Base-by-base conservation (phyloP, 768 basidiomycete species). In the Trametes meyenii region DNA sequence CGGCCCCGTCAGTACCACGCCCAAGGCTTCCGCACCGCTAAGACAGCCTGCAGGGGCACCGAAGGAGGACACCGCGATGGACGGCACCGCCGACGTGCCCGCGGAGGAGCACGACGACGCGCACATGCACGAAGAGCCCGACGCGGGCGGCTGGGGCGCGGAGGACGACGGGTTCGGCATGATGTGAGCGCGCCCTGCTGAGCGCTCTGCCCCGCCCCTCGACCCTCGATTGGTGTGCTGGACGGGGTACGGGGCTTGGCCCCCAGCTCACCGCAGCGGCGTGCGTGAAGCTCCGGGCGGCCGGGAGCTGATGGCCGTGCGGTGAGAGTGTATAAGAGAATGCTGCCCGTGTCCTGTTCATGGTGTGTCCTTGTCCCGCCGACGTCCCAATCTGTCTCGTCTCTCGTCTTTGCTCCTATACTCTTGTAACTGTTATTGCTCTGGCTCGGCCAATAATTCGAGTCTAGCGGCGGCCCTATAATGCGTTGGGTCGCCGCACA, bases 131-230 rank as follows among this genome's bases (percentile, higher is more conserved):
- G 88, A 88, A 61, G 88, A 86, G 69, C 69, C 82, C 6, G 78
- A 84, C 5, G 84, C 84, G 4, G 86, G 82, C 66, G 87, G 89
- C 23, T 90, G 89, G 89, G 89, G 88, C 38, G 84, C 79, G 43
- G 85, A 86, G 52, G 88, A 84, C 65, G 87, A 90, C 68, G 86
- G 84, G 46, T 90, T 91, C 87, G 88, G 89, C 42, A 85, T 90
- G 83, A 68, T 85, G 39, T 77, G 64, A 74, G 55, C 11, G 35
- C 36, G 10, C 50, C 23, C 46, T n/a, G n/a, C n/a, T n/a, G n/a
- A n/a, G n/a, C 24, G 39, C 39, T n/a, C 39, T n/a, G 39, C 39
- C 14, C 17, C 11, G 14, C 39, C 14, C 12, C 39, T 3, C 39
- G 5, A 12, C 14, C 39, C 39, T n/a, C 39, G 23, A 23, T 16